Conservation (phyloP, 108 stramenopile species). For the Cafeteria roenbergensis region DNA sequence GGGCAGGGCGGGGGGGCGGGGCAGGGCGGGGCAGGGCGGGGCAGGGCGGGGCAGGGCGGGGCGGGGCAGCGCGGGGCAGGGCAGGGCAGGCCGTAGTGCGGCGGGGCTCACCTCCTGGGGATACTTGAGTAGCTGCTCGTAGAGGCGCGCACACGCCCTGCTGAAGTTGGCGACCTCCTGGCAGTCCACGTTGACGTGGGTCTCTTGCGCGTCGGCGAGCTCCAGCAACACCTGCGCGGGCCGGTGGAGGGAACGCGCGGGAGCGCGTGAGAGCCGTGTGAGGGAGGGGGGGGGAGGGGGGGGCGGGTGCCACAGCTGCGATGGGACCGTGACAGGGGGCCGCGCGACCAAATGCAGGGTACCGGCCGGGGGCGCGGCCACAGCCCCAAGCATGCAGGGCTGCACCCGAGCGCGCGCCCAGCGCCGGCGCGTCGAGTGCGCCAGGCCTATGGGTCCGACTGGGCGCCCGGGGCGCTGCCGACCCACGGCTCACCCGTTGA, state of each 20-base stretch:
- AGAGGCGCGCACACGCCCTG: constrained; percentile 61
- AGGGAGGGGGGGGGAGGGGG: too few relatives aligned
- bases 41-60: too few relatives aligned
- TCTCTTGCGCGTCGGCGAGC: constrained; percentile 22
- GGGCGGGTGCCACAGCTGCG: too few relatives aligned
- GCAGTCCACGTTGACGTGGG: constrained; percentile 70
- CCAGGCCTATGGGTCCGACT: too few relatives aligned
- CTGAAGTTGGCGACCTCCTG: constrained; percentile 71
- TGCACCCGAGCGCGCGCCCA: background rate
- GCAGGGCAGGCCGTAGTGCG: too few relatives aligned
- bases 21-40: too few relatives aligned
- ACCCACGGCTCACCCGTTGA: background rate
- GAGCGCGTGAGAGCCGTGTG: background rate
- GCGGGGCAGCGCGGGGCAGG: too few relatives aligned
- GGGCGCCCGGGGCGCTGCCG: background rate
- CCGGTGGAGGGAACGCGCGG: background rate
- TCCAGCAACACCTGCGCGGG: constrained; percentile 25
- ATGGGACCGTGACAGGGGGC: background rate
- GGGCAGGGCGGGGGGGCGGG: too few relatives aligned
- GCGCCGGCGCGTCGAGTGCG: background rate
- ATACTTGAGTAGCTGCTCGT: constrained; percentile 76
- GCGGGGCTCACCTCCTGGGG: constrained; percentile 91
- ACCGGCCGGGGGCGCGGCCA: background rate
- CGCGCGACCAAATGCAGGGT: background rate
- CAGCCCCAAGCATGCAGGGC: background rate